Evolutionary conservation across 2,329 filamentous ascomycete species (phyloP), one percentile per base, ranked within the genome.

Genomic region (Pseudopyrenochaeta lycopersici): DNA sequence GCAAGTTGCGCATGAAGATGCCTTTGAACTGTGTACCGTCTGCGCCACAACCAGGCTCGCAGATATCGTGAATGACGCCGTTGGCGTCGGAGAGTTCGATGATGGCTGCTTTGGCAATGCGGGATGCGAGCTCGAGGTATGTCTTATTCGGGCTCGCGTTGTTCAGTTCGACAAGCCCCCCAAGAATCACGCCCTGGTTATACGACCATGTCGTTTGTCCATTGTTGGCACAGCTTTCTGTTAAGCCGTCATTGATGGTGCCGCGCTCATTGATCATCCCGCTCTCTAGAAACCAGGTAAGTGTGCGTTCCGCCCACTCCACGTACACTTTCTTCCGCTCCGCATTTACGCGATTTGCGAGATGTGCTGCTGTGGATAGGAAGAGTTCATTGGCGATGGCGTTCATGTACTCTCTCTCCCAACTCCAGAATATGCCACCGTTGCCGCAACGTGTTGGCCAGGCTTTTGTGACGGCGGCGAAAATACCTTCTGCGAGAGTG

Each of bases 21-120:
- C 89, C 89, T 73, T 92, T 91, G 81, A 91, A 92, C 65, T 90
- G 86, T 30, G 84, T 80, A 1, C 80, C 82, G 41, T 79, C 77
- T 10, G 47, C 68, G 18, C 76, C 76, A 40, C 77, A 79, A 9
- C 71, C 54, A 0, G 63, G 71, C 29, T 75, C 76, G 41, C 77
- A 79, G 11, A 64, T 58, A 35, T 81, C 78, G 49, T 77, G 74
- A 1, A 81, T 59, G 17, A 81, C 70, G 7, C 76, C 76, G 17
- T 76, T 67, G 20, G 39, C 41, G 17, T 77, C 73, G 11, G 71
- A 68, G 10, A 80, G 72, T 7, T 66, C 63, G 1, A 44, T 15
- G 32, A 80, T 68, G 0, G 76, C 74, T 14, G 75, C 77, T 46
- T 68, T 62, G 23, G 78, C 79, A 29, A 80, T 78, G 1, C 56